phyloP scores from a whole-genome alignment of 176 grass and related monocot genomes.

The Juncus effusus region DNA sequence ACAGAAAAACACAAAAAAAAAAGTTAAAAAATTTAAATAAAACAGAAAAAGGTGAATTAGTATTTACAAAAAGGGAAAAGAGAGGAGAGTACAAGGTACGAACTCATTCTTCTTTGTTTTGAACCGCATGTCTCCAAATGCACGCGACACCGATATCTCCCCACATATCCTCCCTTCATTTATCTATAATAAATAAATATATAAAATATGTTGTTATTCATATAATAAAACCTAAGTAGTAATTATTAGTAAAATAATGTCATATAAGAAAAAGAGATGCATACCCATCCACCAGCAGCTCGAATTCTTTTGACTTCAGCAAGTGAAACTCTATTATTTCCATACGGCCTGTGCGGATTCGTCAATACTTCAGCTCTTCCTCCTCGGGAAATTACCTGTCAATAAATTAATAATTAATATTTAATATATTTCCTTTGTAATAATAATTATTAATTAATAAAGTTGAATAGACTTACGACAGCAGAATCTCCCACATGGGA shows the following conservation, averaged over 20 bases:
- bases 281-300: constrained; percentile 99
- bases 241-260: constrained; percentile 9
- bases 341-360: constrained; percentile 81
- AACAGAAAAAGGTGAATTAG: background rate
- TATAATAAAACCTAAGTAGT: background rate
- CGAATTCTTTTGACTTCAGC: constrained; percentile 87
- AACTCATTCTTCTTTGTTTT: constrained; percentile 92
- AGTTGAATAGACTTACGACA: constrained; percentile 42
- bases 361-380: constrained; percentile 78
- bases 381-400: constrained; percentile 58
- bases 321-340: constrained; percentile 83
- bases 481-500: constrained; percentile 89
- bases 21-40: background rate
- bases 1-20: constrained; percentile 31
- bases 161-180: constrained; percentile 96
- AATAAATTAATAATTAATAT: constrained; percentile 5
- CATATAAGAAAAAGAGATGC: constrained; percentile 62
- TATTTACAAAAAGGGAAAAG: constrained; percentile 15
- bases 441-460: background rate
- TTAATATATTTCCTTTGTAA: background rate
- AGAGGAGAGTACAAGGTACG: constrained; percentile 41
- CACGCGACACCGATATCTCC: constrained; percentile 88
- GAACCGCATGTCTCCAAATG: constrained; percentile 96
- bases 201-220: background rate
- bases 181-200: constrained; percentile 53